Percentiles rank a stretch among this genome's conserved stretches.
Evolutionary conservation across 2,329 filamentous ascomycete species (phyloP).

Genomic region (Blastomyces percursus): DNA sequence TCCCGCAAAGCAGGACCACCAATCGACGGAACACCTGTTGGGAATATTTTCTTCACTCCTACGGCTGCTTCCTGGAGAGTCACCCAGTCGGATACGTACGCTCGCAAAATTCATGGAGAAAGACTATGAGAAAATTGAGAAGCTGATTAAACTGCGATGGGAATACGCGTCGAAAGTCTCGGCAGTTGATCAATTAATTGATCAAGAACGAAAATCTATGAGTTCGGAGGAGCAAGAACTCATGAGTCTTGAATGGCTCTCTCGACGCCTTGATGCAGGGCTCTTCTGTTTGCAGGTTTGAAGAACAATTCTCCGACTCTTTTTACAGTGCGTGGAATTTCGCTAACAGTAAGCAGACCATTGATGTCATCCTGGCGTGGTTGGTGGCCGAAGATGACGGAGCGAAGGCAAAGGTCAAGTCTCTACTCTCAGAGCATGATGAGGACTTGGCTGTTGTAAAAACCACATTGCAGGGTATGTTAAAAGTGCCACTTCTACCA

Average conservation of each 20-base stretch:
- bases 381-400: conserved; percentile 78
- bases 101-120: conserved; percentile 95
- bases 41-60: conserved; percentile 77
- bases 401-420: conserved; percentile 53
- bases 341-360: conserved; percentile 35
- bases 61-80: conserved; percentile 64
- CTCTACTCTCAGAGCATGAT: conserved; percentile 56
- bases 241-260: conserved; percentile 60
- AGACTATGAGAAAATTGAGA: conserved; percentile 72
- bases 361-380: conserved; percentile 83
- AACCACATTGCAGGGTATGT: conserved; percentile 52
- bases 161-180: conserved; percentile 56
- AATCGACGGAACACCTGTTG: conserved; percentile 66
- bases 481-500: neutral
- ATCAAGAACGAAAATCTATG: conserved; percentile 44
- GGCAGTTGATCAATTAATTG: conserved; percentile 53
- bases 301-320: neutral
- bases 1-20: conserved; percentile 45
- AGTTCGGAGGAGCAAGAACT: conserved; percentile 50
- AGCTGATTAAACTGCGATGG: conserved; percentile 58
- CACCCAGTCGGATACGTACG: conserved; percentile 65
- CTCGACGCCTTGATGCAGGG: conserved; percentile 67
- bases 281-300: conserved; percentile 62
- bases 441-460: conserved; percentile 54
- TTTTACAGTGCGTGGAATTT: neutral